These are phyloP conservation scores for Arctium lappa DNA, from an alignment of 129 eudicot species.

Conservation along the genomic window DNA sequence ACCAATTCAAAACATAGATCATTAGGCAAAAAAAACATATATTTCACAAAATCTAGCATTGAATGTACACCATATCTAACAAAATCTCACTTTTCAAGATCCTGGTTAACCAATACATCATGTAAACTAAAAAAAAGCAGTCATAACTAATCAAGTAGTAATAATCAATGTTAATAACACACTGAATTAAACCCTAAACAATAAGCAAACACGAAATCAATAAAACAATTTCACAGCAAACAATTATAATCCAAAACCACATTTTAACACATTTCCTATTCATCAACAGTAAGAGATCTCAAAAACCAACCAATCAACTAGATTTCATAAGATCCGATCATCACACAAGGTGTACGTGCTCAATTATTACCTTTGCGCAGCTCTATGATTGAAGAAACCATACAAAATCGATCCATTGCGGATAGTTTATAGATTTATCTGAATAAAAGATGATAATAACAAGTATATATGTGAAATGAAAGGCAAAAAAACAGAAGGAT, in stretches of 20 bases:
- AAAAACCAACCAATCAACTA: background rate
- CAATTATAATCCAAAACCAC: background rate
- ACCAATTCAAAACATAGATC: background rate
- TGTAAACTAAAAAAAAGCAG: conserved; percentile 5
- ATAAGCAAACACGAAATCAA: background rate
- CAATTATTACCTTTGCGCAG: conserved; percentile 1
- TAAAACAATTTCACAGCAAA: background rate
- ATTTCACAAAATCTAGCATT: background rate
- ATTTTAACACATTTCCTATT: background rate
- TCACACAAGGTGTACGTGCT: background rate
- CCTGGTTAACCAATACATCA: background rate
- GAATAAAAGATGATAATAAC: background rate
- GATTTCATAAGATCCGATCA: background rate
- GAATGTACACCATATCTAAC: background rate
- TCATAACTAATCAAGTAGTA: background rate
- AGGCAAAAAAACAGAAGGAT: background rate
- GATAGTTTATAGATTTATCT: background rate
- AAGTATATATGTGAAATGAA: background rate
- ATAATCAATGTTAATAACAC: background rate
- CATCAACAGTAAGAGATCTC: background rate
- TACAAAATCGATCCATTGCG: background rate
- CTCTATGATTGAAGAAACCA: background rate
- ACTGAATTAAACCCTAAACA: background rate
- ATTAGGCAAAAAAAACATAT: background rate
- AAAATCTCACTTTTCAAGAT: background rate